phyloP scores from a whole-genome alignment of 768 basidiomycete species.

The Boletales sp. region DNA sequence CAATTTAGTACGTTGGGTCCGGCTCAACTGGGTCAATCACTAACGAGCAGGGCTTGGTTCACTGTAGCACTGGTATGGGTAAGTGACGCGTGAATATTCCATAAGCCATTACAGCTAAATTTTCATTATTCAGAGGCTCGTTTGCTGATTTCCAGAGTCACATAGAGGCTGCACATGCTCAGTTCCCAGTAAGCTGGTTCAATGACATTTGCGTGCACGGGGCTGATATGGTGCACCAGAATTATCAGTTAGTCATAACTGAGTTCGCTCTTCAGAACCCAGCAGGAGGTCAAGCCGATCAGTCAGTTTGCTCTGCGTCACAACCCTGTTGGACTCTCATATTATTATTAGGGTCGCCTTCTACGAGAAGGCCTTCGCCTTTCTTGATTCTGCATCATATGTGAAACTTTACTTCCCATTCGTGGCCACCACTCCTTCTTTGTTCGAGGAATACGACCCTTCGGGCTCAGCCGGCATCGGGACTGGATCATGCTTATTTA shows the following conservation, averaged over 20 bases:
- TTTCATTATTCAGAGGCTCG: constrained; percentile 13
- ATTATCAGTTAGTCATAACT: constrained; percentile 25
- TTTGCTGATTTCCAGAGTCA: constrained; percentile 30
- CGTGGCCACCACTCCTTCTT: constrained; percentile 29
- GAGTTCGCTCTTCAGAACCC: constrained; percentile 34
- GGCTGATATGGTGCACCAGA: constrained; percentile 11
- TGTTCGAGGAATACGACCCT: constrained; percentile 21
- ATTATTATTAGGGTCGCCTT: constrained; percentile 24
- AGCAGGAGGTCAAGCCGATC: constrained; percentile 25
- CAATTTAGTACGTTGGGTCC: constrained; percentile 26
- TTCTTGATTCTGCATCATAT: constrained; percentile 32
- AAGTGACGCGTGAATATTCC: not conserved
- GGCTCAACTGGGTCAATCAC: not conserved
- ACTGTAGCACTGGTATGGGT: constrained; percentile 30
- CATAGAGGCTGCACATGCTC: constrained; percentile 22
- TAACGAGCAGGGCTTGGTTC: not conserved
- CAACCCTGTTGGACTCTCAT: not conserved
- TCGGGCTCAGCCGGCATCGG: constrained; percentile 15
- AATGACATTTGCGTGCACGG: not conserved
- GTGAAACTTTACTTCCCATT: constrained; percentile 37
- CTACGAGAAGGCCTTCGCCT: constrained; percentile 32
- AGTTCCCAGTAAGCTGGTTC: constrained; percentile 24
- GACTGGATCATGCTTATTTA: constrained; percentile 32
- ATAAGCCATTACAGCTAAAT: not conserved
- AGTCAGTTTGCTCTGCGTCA: constrained; percentile 18